A percentile compares a stretch with the other conserved stretches of the same genome.
Evolutionary conservation across 2,329 filamentous ascomycete species (phyloP).

Genomic region (Polychaeton citri): DNA sequence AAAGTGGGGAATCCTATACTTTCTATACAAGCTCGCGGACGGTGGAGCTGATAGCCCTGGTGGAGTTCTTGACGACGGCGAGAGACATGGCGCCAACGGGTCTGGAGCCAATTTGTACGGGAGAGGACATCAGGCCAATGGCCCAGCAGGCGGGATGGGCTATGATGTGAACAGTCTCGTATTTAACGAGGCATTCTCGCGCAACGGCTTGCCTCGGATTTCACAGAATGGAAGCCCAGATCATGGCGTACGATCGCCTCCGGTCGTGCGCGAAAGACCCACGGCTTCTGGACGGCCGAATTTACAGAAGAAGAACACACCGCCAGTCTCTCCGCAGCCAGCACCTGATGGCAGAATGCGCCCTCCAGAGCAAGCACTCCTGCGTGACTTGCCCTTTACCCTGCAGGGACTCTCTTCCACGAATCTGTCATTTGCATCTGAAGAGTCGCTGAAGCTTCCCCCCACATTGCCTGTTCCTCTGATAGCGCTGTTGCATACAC

Average conservation of each 20-base stretch:
- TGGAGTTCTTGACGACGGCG: constrained; percentile 2
- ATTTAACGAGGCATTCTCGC: constrained; percentile 36
- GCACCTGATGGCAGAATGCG: constrained; percentile 5
- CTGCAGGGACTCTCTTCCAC: constrained; percentile 83
- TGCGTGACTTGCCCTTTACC: constrained; percentile 73
- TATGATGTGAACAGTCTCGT: constrained; percentile 9
- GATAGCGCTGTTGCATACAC: constrained; percentile 71
- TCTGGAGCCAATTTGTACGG: constrained; percentile 6
- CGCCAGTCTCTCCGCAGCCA: constrained; percentile 3
- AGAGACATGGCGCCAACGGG: constrained; percentile 2
- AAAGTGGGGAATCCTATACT: constrained; percentile 93
- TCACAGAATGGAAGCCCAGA: constrained; percentile 12
- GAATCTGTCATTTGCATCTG: constrained; percentile 61
- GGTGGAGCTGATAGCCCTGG: constrained; percentile 4
- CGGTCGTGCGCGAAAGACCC: constrained; percentile 2
- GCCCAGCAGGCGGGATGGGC: constrained; percentile 1
- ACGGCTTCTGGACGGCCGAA: constrained; percentile 10
- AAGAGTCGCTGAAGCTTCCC: constrained; percentile 61
- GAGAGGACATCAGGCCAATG: constrained; percentile 1
- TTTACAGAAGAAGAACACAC: neutral
- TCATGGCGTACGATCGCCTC: constrained; percentile 1
- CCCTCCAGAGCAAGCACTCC: constrained; percentile 31
- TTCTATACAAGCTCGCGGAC: constrained; percentile 73
- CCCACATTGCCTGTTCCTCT: constrained; percentile 68
- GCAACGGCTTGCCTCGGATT: constrained; percentile 29